These are phyloP conservation scores for Nematodospora anomalae DNA, from an alignment of 1,139 yeast genomes.

Conservation along the genomic window DNA sequence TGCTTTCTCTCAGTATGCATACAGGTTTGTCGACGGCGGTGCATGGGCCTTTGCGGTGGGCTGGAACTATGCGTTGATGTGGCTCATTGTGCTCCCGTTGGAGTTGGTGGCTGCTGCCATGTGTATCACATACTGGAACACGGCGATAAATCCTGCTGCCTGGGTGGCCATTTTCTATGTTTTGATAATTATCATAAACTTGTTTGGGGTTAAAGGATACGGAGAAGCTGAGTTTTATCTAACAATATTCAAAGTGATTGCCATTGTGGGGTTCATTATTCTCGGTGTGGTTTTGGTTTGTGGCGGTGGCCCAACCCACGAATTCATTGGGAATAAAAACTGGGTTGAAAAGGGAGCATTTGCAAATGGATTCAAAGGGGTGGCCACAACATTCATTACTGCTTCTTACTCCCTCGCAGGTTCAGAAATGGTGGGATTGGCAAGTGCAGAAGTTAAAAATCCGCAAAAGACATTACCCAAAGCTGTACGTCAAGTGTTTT, in stretches of 20 bases:
- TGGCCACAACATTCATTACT: constrained; percentile 41
- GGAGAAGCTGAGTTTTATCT: constrained; percentile 74
- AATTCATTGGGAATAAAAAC: constrained; percentile 61
- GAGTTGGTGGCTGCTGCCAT: constrained; percentile 78
- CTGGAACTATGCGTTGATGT: constrained; percentile 79
- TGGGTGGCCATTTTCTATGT: constrained; percentile 65
- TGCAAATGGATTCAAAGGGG: constrained; percentile 44
- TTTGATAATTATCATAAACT: constrained; percentile 53
- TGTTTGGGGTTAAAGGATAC: constrained; percentile 71
- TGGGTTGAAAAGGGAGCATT: constrained; percentile 60
- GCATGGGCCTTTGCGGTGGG: constrained; percentile 81
- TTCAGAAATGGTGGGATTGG: constrained; percentile 50
- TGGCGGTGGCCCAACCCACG: constrained; percentile 67
- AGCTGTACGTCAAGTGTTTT: constrained; percentile 45
- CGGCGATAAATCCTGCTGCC: constrained; percentile 60
- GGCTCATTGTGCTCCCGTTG: constrained; percentile 74
- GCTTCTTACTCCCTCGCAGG: constrained; percentile 46
- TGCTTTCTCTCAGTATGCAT: constrained; percentile 70
- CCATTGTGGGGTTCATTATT: constrained; percentile 64
- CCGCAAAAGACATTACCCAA: constrained; percentile 39
- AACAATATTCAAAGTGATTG: constrained; percentile 58
- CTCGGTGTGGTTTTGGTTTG: constrained; percentile 60
- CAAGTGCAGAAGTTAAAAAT: constrained; percentile 39
- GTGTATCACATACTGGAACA: constrained; percentile 65
- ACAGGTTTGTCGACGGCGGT: constrained; percentile 66